Evolutionary conservation across 192 early-diverging fungal species (phyloP).

Genomic region (Irineochytrium annulatum): DNA sequence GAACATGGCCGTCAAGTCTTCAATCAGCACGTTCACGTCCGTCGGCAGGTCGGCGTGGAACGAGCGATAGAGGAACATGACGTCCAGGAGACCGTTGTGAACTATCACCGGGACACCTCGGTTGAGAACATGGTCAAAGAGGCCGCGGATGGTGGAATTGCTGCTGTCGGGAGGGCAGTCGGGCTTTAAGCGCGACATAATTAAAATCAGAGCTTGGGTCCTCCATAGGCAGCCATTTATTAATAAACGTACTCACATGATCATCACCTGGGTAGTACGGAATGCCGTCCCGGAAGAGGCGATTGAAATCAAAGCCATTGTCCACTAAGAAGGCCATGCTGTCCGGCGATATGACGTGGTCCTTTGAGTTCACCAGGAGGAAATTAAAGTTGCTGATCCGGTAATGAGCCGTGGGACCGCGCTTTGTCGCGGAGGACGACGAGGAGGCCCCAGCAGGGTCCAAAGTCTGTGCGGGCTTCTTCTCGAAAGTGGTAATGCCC

Average conservation of each 20-base stretch:
- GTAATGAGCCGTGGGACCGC: slow-evolving; percentile 12
- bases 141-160: slow-evolving; percentile 28
- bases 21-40: slow-evolving; percentile 63
- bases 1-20: slow-evolving; percentile 79
- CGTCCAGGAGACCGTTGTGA: slow-evolving; percentile 93
- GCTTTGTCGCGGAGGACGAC: neutral
- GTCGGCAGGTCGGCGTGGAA: slow-evolving; percentile 79
- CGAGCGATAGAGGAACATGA: slow-evolving; percentile 87
- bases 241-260: too few relatives aligned
- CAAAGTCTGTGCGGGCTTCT: neutral
- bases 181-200: neutral
- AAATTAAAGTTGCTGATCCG: slow-evolving; percentile 67
- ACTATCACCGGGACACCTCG: slow-evolving; percentile 66
- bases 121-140: slow-evolving; percentile 34
- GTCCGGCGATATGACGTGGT: slow-evolving; percentile 63
- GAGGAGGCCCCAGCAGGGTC: neutral
- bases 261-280: slow-evolving; percentile 65
- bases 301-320: slow-evolving; percentile 83
- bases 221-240: too few relatives aligned
- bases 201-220: slow-evolving; percentile 5
- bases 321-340: slow-evolving; percentile 78
- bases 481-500: slow-evolving; percentile 70
- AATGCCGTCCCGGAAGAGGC: slow-evolving; percentile 72
- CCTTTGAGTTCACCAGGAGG: slow-evolving; percentile 46
- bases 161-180: slow-evolving; percentile 19